Evolutionary conservation across 371 early-diverging fungal genomes (phyloP).

Genomic region (Sporodiniella umbellata): DNA sequence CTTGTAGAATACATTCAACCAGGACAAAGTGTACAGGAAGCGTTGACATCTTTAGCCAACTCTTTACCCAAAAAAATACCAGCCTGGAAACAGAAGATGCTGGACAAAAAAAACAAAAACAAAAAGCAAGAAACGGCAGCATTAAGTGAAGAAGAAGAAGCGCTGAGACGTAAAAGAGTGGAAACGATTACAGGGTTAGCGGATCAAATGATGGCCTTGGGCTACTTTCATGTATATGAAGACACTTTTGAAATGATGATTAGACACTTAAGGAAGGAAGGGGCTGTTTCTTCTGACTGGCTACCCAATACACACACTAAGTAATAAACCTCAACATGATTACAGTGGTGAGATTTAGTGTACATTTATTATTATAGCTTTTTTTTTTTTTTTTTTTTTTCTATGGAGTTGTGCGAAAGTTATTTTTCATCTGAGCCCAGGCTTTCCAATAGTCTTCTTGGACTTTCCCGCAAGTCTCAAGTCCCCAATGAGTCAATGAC

Average conservation of each 20-base stretch:
- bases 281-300: slow-evolving; percentile 63
- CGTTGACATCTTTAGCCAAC: slow-evolving; percentile 61
- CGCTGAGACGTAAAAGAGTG: slow-evolving; percentile 43
- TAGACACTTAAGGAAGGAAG: slow-evolving; percentile 63
- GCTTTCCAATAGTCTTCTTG: slow-evolving; percentile 78
- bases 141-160: slow-evolving; percentile 40
- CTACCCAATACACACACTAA: slow-evolving; percentile 33
- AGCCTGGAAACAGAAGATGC: slow-evolving; percentile 51
- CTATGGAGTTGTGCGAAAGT: slow-evolving; percentile 40
- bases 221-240: slow-evolving; percentile 70
- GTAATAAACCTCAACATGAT: neutral
- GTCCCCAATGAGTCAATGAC: slow-evolving; percentile 82
- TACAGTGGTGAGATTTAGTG: no score
- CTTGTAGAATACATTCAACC: slow-evolving; percentile 67
- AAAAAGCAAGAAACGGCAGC: slow-evolving; percentile 19
- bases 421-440: slow-evolving; percentile 63
- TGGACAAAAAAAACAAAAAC: slow-evolving; percentile 61
- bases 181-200: slow-evolving; percentile 70
- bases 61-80: slow-evolving; percentile 51
- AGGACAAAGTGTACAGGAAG: slow-evolving; percentile 68
- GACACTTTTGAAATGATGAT: slow-evolving; percentile 76
- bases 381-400: slow-evolving; percentile 1
- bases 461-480: slow-evolving; percentile 66
- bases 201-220: slow-evolving; percentile 75
- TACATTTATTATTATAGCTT: no score